Conservation (phyloP, 495 filamentous ascomycete species). For the Aspergillus diversus region DNA sequence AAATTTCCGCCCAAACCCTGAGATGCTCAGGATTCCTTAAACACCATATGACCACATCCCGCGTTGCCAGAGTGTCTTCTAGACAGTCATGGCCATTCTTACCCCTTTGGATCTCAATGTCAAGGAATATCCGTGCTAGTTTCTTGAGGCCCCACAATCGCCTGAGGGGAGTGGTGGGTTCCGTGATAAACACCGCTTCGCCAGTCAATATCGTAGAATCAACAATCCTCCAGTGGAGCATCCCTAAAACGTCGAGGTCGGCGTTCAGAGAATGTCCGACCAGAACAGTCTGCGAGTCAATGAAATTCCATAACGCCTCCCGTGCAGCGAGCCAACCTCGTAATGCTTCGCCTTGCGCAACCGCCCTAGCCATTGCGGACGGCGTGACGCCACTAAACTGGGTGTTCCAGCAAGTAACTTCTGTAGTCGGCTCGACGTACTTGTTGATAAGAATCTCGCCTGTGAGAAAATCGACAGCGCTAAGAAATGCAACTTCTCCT, state of each 20-base stretch:
- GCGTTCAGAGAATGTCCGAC: constrained; percentile 49
- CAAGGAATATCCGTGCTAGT: constrained; percentile 33
- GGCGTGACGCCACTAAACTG: constrained; percentile 40
- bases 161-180: not conserved
- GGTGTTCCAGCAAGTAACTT: constrained; percentile 42
- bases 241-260: constrained; percentile 47
- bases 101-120: constrained; percentile 35
- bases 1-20: constrained; percentile 27
- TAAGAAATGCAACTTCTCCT: constrained; percentile 30
- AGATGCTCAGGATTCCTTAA: constrained; percentile 30
- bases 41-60: constrained; percentile 46
- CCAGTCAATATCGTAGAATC: constrained; percentile 39
- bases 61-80: constrained; percentile 45
- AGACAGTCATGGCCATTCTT: constrained; percentile 41
- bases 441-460: constrained; percentile 49
- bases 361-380: constrained; percentile 33
- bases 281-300: constrained; percentile 48
- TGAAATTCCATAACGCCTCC: constrained; percentile 38
- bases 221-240: constrained; percentile 45
- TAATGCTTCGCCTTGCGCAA: constrained; percentile 35
- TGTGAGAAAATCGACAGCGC: constrained; percentile 52
- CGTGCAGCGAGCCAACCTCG: constrained; percentile 46
- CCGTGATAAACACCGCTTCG: constrained; percentile 27
- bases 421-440: constrained; percentile 38
- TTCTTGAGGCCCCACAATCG: constrained; percentile 37